These are phyloP conservation scores for Orbilia brochopaga DNA, from an alignment of 2,329 filamentous ascomycete genomes.

Conservation along the genomic window DNA sequence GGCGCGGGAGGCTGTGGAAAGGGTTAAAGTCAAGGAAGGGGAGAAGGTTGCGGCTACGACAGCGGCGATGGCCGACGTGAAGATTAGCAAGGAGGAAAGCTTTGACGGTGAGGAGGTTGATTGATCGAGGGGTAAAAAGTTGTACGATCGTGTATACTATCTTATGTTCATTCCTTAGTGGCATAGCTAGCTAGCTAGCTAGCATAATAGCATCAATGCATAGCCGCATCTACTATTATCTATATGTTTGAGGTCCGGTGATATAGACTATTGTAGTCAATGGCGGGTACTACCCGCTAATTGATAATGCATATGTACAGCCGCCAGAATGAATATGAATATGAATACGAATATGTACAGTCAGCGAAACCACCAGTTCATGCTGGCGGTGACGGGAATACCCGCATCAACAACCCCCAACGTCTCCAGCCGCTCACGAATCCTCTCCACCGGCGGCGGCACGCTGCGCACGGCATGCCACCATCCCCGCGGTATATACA, in stretches of 20 bases:
- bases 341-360: neutral
- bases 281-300: too few relatives aligned
- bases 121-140: conserved; percentile 2
- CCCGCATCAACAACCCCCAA: neutral
- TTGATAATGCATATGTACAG: neutral
- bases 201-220: too few relatives aligned
- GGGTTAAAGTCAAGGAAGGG: neutral
- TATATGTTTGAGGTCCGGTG: too few relatives aligned
- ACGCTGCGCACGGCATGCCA: conserved; percentile 81
- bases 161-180: too few relatives aligned
- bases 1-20: conserved; percentile 22
- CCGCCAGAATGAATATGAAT: too few relatives aligned
- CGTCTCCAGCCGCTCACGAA: conserved; percentile 47
- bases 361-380: conserved; percentile 50
- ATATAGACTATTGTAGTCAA: too few relatives aligned
- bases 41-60: neutral
- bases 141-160: too few relatives aligned
- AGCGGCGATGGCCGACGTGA: conserved; percentile 7
- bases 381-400: conserved; percentile 32
- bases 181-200: too few relatives aligned
- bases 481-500: conserved; percentile 84
- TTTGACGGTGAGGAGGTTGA: conserved; percentile 44
- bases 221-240: too few relatives aligned
- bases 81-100: conserved; percentile 28
- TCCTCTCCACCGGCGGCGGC: conserved; percentile 56